Base-by-base conservation (phyloP, 2,329 filamentous ascomycete species). In the Cordyceps javanica region DNA sequence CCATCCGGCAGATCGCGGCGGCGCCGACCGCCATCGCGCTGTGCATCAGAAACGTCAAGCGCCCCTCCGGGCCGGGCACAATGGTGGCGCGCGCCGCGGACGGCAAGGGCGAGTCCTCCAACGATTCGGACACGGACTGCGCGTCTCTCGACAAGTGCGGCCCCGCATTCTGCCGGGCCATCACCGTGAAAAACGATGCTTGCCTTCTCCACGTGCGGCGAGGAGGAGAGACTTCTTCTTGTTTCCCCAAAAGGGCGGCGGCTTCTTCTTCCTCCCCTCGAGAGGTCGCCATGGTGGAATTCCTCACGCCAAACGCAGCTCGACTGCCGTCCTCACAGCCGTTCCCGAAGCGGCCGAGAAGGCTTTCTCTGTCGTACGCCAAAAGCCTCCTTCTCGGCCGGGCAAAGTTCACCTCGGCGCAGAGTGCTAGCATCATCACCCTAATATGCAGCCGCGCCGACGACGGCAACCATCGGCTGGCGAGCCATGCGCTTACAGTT, bases 131-230 rank as follows among this genome's bases (percentile, higher is more conserved):
- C 77, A 77, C 0, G 69, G 78, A 11, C 73, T 77, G 50, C 74
- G 79, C 0, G 72, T 82, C 48, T 73, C 81, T 63, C 85, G n/a
- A n/a, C n/a, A 74, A 89, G 42, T 79, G 89, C 6, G 28, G n/a
- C 3, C n/a, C 10, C n/a, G 26, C 25, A 16, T 41, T 21, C 23
- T 53, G 50, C 25, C 93, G 90, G 2, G 90, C 94, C 6, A 93
- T 99, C 16, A 99, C 94, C 11, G 96, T 96, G 76, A 99, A 99
- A 77, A 90, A 93, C 73, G 89, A 91, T 69, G 97, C 97, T 69
- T 88, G 93, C 45, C 91, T 99, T 62, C 14, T 51, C 23, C 48
- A 28, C 19, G 9, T 26, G n/a, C 48, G 9, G 5, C 25, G 25
- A n/a, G 30, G 25, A n/a, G 30, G 23, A 9, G 10, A 23, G 5